Evolutionary conservation across 179 eudicot species (phyloP).

Genomic region (Sideroxylon spinosum): DNA sequence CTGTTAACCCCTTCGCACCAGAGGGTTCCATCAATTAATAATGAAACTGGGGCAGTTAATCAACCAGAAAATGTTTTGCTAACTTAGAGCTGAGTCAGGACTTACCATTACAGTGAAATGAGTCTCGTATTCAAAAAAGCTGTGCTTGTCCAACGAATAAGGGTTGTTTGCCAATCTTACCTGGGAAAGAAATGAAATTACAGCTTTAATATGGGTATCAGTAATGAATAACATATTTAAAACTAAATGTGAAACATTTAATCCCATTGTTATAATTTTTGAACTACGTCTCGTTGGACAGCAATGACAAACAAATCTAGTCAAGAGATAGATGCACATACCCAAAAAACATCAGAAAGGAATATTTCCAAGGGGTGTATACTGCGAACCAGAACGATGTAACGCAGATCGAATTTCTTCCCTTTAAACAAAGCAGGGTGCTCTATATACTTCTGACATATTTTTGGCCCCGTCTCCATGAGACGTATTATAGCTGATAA

Average conservation of each 20-base stretch:
- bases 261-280: not conserved
- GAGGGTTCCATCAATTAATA: not conserved
- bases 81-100: not conserved
- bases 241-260: not conserved
- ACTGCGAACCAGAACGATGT: constrained; percentile 85
- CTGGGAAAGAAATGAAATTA: constrained; percentile 38
- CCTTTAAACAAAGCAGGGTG: constrained; percentile 82
- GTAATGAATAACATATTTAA: not conserved
- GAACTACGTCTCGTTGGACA: not conserved
- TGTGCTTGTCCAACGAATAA: constrained; percentile 67
- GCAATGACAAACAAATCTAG: not conserved
- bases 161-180: constrained; percentile 84
- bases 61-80: not conserved
- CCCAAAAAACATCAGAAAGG: constrained; percentile 87
- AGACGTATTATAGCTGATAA: constrained; percentile 88
- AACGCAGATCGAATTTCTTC: constrained; percentile 92
- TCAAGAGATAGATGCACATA: constrained; percentile 30
- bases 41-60: not conserved
- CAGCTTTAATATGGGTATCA: not conserved
- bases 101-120: constrained; percentile 99
- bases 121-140: constrained; percentile 87
- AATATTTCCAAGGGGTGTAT: constrained; percentile 82
- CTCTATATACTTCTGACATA: constrained; percentile 96
- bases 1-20: not conserved
- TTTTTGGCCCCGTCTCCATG: constrained; percentile 99